phyloP scores from a whole-genome alignment of 179 eudicot genomes.

The Beta lomatogona region DNA sequence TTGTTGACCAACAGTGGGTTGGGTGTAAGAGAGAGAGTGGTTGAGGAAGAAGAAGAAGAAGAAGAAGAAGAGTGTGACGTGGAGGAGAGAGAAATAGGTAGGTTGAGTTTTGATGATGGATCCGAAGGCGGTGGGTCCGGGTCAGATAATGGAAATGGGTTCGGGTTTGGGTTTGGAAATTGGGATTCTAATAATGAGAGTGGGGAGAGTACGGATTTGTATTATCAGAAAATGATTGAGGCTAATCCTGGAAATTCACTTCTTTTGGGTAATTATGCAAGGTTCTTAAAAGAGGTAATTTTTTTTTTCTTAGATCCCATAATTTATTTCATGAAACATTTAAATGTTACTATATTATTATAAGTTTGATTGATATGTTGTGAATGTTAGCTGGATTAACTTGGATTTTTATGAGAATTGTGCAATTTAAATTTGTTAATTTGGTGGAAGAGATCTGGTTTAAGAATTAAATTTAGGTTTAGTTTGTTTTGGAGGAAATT shows the following conservation, averaged over 20 bases:
- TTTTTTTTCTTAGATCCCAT: not conserved
- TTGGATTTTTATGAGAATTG: no score
- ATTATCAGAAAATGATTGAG: conserved; percentile 56
- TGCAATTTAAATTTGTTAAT: no score
- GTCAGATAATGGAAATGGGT: conserved; percentile 24
- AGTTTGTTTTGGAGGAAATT: no score
- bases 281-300: conserved; percentile 58
- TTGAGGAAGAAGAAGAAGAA: conserved; percentile 8
- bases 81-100: conserved; percentile 5
- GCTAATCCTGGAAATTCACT: conserved; percentile 67
- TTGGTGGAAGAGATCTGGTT: no score
- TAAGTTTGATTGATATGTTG: no score
- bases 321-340: no score
- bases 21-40: conserved; percentile 30
- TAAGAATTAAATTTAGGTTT: no score
- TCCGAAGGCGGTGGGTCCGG: conserved; percentile 16
- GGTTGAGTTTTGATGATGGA: conserved; percentile 13
- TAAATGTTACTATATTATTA: no score
- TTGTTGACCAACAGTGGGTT: conserved; percentile 29
- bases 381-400: no score
- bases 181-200: conserved; percentile 33
- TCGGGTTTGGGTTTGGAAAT: conserved; percentile 29
- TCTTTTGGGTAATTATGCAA: conserved; percentile 54
- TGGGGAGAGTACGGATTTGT: conserved; percentile 33
- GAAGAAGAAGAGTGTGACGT: conserved; percentile 14